Conservation (phyloP, 805 yeast species). For the Kluyveromyces starmeri region DNA sequence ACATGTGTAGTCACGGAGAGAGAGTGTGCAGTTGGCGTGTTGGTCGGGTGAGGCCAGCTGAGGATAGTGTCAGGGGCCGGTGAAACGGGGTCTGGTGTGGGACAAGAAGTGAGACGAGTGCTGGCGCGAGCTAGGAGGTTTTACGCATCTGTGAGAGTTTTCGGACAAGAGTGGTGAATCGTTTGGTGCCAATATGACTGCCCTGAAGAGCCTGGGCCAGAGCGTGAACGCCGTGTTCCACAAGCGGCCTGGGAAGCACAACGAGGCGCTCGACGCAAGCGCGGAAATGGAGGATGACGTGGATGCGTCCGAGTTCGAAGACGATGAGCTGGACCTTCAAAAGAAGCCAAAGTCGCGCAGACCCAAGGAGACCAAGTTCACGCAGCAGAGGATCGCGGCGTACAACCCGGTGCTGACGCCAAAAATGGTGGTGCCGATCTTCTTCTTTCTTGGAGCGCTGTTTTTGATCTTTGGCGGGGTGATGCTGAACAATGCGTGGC, state of each 20-base stretch:
- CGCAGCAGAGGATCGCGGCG: constrained; percentile 54
- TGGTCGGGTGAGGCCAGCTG: too few relatives aligned
- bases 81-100: too few relatives aligned
- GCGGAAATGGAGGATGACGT: constrained; percentile 25
- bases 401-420: constrained; percentile 84
- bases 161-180: too few relatives aligned
- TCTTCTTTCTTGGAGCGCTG: constrained; percentile 63
- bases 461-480: constrained; percentile 89
- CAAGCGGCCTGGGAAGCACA: constrained; percentile 3
- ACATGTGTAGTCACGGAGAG: too few relatives aligned
- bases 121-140: too few relatives aligned
- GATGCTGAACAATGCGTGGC: constrained; percentile 58
- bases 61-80: too few relatives aligned
- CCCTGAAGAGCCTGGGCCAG: constrained; percentile 1
- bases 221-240: constrained; percentile 2
- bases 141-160: too few relatives aligned
- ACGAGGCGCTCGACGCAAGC: not conserved
- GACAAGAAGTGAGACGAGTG: too few relatives aligned
- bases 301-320: constrained; percentile 30
- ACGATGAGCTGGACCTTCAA: constrained; percentile 30
- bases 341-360: constrained; percentile 44
- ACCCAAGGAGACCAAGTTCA: constrained; percentile 66
- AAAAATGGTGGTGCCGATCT: constrained; percentile 74
- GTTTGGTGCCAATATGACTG: constrained; percentile 3
- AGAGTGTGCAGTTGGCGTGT: too few relatives aligned